Conservation (phyloP, 805 yeast genomes). For the Pichia exigua region DNA sequence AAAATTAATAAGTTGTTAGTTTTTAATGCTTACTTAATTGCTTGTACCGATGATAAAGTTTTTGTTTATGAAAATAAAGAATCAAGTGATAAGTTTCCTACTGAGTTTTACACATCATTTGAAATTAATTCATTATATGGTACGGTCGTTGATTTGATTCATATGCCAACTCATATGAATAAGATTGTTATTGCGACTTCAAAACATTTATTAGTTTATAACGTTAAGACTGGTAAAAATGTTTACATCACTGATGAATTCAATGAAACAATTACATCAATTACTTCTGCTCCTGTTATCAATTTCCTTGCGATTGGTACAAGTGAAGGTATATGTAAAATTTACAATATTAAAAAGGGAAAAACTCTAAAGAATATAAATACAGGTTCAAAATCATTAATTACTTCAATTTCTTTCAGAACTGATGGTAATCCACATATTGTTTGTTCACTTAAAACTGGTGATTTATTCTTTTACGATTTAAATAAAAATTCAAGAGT, state of each 20-base stretch:
- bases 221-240: conserved; percentile 69
- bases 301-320: conserved; percentile 79
- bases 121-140: conserved; percentile 58
- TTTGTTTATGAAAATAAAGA: conserved; percentile 28
- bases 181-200: conserved; percentile 81
- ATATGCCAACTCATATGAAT: conserved; percentile 88
- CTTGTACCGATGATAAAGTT: conserved; percentile 33
- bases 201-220: conserved; percentile 51
- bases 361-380: conserved; percentile 44
- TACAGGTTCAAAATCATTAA: conserved; percentile 33
- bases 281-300: conserved; percentile 79
- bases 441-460: conserved; percentile 69
- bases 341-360: conserved; percentile 65
- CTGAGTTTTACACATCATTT: conserved; percentile 63
- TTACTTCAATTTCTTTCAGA: conserved; percentile 71
- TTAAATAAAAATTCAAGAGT: conserved; percentile 63
- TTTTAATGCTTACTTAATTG: conserved; percentile 76
- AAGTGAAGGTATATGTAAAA: conserved; percentile 52
- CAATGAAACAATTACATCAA: conserved; percentile 51
- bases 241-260: conserved; percentile 45
- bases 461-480: conserved; percentile 84
- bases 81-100: conserved; percentile 34
- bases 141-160: conserved; percentile 57
- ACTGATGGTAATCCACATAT: conserved; percentile 84
- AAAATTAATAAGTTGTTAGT: conserved; percentile 43